These are phyloP conservation scores for Globisporangium mamillatum DNA, from an alignment of 352 stramenopile genomes.

Conservation along the genomic window DNA sequence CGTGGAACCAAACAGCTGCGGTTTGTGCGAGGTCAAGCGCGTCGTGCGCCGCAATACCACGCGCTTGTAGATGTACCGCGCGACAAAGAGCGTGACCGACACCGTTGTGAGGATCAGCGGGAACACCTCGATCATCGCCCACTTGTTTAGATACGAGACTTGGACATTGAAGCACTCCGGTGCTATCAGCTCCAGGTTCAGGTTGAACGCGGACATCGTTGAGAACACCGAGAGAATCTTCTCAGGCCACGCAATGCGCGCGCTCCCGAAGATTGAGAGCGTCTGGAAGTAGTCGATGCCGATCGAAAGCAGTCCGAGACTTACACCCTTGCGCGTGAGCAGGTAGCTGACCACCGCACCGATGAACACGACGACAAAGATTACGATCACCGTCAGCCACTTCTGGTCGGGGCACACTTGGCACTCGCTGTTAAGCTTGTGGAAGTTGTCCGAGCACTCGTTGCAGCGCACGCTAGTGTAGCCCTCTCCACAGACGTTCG, in stretches of 20 bases:
- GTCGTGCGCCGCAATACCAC: conserved; percentile 50
- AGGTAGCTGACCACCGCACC: conserved; percentile 53
- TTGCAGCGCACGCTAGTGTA: conserved; percentile 51
- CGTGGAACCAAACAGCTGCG: conserved; percentile 65
- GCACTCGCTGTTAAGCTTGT: conserved; percentile 68
- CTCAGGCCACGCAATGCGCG: conserved; percentile 64
- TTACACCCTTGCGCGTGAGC: conserved; percentile 59
- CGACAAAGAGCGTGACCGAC: conserved; percentile 45
- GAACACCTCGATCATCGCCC: conserved; percentile 58
- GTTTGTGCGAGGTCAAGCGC: conserved; percentile 58
- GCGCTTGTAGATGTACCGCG: conserved; percentile 57
- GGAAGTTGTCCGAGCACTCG: conserved; percentile 40
- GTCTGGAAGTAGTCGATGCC: conserved; percentile 88
- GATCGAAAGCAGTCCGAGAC: conserved; percentile 70
- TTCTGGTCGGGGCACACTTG: conserved; percentile 49
- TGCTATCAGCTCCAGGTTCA: conserved; percentile 82
- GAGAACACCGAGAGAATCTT: conserved; percentile 61
- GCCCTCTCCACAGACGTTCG: conserved; percentile 41
- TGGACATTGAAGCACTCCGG: conserved; percentile 78
- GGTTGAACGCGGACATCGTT: conserved; percentile 73
- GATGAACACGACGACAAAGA: conserved; percentile 47
- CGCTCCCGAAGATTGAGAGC: conserved; percentile 74
- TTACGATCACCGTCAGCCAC: conserved; percentile 49
- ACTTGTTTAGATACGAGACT: conserved; percentile 75
- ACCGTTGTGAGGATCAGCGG: conserved; percentile 40